Evolutionary conservation across 176 grass and related monocot species (phyloP), one percentile per base, ranked within the genome.

Genomic region (Oryza rufipogon): DNA sequence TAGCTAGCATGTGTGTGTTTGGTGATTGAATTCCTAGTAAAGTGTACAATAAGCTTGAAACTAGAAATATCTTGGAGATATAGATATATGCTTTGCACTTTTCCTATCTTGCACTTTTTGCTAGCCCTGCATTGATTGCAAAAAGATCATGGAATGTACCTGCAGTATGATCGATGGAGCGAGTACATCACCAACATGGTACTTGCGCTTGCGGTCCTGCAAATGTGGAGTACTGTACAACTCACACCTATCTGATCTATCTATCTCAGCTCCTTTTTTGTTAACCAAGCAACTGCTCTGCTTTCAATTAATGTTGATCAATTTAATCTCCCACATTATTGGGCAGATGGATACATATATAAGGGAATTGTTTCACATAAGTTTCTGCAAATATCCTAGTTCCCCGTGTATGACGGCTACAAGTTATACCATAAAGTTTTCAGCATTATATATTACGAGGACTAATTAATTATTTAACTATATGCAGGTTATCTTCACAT

Each of bases 91-190:
- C 45, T 32, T 71, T 78, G 70, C 65, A 69, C 63, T 75, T 75
- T 25, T 11, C 48, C 25, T 52, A 32, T 41, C 70, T 76, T 80
- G 64, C 71, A 85, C 71, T 42, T 86, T 81, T 60, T 71, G 82
- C 13, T 70, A 23, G 9, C 42, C 42, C 66, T 15, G 58, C 44
- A 67, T 78, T 82, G 9, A 82, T 77, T 81, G 5, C 54, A 4
- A 71, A 81, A 80, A 42, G 4, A 83, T 41, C 15, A 63, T 54
- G 0, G 51, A 41, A 41, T 17, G 11, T 11, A 54, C 19, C 54
- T 8, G 54, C 16, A 41, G 39, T 41, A 56, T 16, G 4, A 19
- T 56, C 51, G 51, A 56, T 56, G 11, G 3, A 49, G 47, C 13
- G 5, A 17, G 16, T 54, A 17, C 6, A 54, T 54, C 51, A 58